phyloP scores from a whole-genome alignment of 176 grass and related monocot genomes.

The Oryza glaberrima region DNA sequence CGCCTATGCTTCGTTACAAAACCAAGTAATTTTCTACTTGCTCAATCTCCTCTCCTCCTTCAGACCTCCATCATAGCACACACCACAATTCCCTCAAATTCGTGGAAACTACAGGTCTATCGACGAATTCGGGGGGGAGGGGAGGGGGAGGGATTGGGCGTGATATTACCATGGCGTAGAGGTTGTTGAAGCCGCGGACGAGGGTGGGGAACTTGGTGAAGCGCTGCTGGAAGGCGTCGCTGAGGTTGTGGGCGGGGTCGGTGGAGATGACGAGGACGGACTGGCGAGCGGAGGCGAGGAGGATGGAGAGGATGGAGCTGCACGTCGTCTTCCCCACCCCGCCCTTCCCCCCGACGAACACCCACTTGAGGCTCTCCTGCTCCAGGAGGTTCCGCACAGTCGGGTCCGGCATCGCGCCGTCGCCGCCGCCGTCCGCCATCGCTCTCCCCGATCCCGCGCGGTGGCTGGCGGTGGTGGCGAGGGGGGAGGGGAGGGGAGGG shows the following conservation, averaged over 20 bases:
- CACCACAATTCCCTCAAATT: no score
- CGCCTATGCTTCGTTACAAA: no score
- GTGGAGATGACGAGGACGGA: conserved; percentile 99
- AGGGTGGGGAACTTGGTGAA: conserved; percentile 99
- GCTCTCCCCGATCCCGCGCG: conserved; percentile 14
- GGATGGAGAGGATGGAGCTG: conserved; percentile 93
- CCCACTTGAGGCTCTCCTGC: conserved; percentile 94
- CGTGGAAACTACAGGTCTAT: no score
- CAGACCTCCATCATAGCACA: no score
- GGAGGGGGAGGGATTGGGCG: no score
- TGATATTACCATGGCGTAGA: conserved; percentile 84
- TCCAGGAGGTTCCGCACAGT: conserved; percentile 88
- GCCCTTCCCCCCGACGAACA: conserved; percentile 99
- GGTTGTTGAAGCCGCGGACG: conserved; percentile 92
- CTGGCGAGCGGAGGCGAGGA: conserved; percentile 78
- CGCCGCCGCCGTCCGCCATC: background rate
- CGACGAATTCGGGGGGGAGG: no score
- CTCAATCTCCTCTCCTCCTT: no score
- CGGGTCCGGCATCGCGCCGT: conserved; percentile 55
- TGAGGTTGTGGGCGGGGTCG: conserved; percentile 98
- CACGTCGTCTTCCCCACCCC: conserved; percentile 99
- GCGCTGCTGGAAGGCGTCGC: conserved; percentile 98
- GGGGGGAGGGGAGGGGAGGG: no score
- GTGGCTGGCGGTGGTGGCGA: background rate
- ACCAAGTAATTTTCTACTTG: background rate